Evolutionary conservation across 345 rosid species (phyloP).

Genomic region (Populus tremula): DNA sequence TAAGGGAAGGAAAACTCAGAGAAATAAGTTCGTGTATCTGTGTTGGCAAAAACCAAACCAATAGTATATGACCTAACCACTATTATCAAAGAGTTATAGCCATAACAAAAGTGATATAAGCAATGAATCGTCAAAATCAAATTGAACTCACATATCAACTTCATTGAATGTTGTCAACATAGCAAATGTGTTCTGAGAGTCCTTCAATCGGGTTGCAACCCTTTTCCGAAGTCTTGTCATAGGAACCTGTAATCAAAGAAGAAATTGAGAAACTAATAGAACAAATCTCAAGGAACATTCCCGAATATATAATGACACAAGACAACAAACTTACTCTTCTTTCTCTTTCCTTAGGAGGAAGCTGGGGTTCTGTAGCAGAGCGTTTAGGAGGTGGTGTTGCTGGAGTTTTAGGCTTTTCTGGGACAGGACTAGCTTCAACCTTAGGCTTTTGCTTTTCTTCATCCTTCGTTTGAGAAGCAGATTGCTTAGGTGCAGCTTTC

Average conservation of each 20-base stretch:
- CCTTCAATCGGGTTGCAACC: slow-evolving; percentile 92
- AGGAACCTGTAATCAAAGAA: slow-evolving; percentile 57
- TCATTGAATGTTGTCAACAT: slow-evolving; percentile 96
- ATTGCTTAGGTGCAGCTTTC: slow-evolving; percentile 49
- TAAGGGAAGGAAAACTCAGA: neutral
- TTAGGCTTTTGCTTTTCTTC: slow-evolving; percentile 44
- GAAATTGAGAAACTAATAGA: neutral
- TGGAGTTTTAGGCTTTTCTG: slow-evolving; percentile 20
- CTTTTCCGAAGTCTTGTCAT: slow-evolving; percentile 98
- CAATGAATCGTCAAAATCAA: neutral
- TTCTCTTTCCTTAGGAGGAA: slow-evolving; percentile 98
- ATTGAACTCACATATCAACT: slow-evolving; percentile 81
- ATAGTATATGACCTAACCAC: neutral
- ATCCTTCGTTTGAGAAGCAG: slow-evolving; percentile 35
- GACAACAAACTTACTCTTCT: slow-evolving; percentile 60
- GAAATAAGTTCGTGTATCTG: neutral
- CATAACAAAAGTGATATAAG: neutral
- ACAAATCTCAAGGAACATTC: neutral
- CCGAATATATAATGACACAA: neutral
- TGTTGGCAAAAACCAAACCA: neutral
- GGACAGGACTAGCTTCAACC: slow-evolving; percentile 33
- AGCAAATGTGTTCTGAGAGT: slow-evolving; percentile 95
- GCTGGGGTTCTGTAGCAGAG: slow-evolving; percentile 84
- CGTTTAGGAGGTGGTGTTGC: slow-evolving; percentile 57
- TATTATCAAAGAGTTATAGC: neutral